Evolutionary conservation across 345 rosid species (phyloP), one percentile per base, ranked within the genome.

Genomic region (Leavenworthia alabamica): DNA sequence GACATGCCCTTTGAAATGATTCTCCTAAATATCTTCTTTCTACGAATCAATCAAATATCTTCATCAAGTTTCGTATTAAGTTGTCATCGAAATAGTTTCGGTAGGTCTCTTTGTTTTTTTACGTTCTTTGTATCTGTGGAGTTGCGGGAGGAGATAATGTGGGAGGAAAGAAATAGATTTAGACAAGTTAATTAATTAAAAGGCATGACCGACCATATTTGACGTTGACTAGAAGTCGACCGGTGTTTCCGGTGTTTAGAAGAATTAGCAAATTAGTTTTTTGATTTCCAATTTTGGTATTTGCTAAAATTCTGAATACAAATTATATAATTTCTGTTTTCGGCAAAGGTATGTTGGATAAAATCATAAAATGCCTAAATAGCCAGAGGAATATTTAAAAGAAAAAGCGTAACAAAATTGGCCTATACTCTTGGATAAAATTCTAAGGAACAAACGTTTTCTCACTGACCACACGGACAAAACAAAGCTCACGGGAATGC

Each of bases 401-500:
- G 2, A 20, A 28, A 50, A 28, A 50, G 49, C 39, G 70, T 56
- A 57, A 64, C 71, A 64, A 71, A 71, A 71, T 71, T 64, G 71
- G 56, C 66, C 66, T 64, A 35, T 64, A 57, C 71, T 64, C 64
- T 62, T 46, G 65, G 44, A 41, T 14, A 47, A 50, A 20, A 56
- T 41, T 48, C 19, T 2, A 54, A 54, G 22, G 22, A 61, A 46
- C 63, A 70, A 46, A 37, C 41, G 51, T 69, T 20, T 19, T 22
- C 41, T 28, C 56, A 33, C 44, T 53, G 32, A 37, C 31, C 41
- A 19, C 6, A 11, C 55, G 28, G 8, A 14, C 59, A 56, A 29
- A 41, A 7, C 60, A 31, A 31, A n/a, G 56, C 56, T 40, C 55
- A 64, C 61, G 6, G 80, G 62, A 76, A 89, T 23, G 56, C 6